A percentile compares a stretch with the other conserved stretches of the same genome.
Conservation (phyloP, 129 eudicot genomes). For the Centrapalus pauciflorus region DNA sequence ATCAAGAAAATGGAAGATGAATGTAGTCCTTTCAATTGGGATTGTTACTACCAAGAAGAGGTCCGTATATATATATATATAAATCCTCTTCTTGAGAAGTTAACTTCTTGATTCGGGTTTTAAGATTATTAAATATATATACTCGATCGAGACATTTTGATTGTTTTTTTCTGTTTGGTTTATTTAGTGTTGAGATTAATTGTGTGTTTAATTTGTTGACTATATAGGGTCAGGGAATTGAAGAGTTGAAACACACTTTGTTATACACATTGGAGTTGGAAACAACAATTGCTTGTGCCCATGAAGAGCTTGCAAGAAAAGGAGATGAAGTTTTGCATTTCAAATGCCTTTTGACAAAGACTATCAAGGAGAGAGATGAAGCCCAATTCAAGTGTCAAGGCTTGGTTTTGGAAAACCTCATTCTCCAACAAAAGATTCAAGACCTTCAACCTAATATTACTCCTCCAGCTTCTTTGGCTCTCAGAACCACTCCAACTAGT, state of each 20-base stretch:
- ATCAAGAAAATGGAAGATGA: slow-evolving; percentile 68
- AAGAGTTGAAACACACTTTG: slow-evolving; percentile 66
- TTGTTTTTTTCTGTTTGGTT: slow-evolving; percentile 3
- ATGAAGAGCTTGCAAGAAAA: slow-evolving; percentile 76
- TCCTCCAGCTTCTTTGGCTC: slow-evolving; percentile 17
- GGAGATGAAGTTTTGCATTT: slow-evolving; percentile 67
- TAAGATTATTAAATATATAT: neutral
- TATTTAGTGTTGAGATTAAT: too few relatives aligned
- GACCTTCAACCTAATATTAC: slow-evolving; percentile 23
- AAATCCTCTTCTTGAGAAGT: neutral
- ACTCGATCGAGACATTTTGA: slow-evolving; percentile 1
- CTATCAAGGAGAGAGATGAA: slow-evolving; percentile 71
- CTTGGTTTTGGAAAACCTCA: slow-evolving; percentile 47
- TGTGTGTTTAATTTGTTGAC: slow-evolving; percentile 1
- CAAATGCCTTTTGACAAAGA: slow-evolving; percentile 42
- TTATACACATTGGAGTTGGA: slow-evolving; percentile 74
- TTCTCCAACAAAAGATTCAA: slow-evolving; percentile 53
- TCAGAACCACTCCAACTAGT: slow-evolving; percentile 24
- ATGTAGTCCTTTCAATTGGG: slow-evolving; percentile 72
- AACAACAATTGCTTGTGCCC: slow-evolving; percentile 59
- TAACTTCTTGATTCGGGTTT: slow-evolving; percentile 3
- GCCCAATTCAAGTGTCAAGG: slow-evolving; percentile 53
- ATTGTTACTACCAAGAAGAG: slow-evolving; percentile 70
- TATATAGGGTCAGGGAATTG: slow-evolving; percentile 39
- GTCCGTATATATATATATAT: too few relatives aligned